phyloP scores from a whole-genome alignment of 2,329 filamentous ascomycete species.

The Acrodontium crateriforme region DNA sequence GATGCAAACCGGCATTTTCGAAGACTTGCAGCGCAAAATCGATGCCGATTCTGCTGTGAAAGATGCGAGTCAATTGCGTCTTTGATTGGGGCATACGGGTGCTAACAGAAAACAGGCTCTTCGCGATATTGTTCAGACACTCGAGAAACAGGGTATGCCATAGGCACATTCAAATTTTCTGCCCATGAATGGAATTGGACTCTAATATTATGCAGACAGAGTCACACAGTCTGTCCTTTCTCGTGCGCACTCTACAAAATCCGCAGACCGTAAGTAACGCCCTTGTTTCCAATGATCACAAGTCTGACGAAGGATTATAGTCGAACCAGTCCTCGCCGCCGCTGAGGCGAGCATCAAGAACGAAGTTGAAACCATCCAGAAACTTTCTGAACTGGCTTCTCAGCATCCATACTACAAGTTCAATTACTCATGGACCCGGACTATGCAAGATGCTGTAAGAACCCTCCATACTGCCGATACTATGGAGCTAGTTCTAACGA shows the following conservation, averaged over 20 bases:
- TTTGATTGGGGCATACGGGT: conserved; percentile 1
- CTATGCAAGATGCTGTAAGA: conserved; percentile 65
- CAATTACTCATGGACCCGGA: conserved; percentile 73
- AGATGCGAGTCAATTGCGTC: conserved; percentile 38
- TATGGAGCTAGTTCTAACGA: not conserved
- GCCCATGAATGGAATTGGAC: conserved; percentile 5
- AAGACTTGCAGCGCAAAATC: conserved; percentile 73
- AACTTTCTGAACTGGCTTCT: conserved; percentile 60
- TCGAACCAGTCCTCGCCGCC: conserved; percentile 53
- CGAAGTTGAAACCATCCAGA: conserved; percentile 55
- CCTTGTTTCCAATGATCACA: not conserved
- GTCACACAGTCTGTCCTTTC: conserved; percentile 73
- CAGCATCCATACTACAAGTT: conserved; percentile 97
- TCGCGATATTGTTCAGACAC: conserved; percentile 61
- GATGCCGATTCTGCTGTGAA: conserved; percentile 73
- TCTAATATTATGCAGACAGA: conserved; percentile 39
- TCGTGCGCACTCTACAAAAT: conserved; percentile 75
- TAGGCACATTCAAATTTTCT: too few species aligned
- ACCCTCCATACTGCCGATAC: conserved; percentile 28
- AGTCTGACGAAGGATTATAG: conserved; percentile 28
- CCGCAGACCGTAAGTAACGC: conserved; percentile 41
- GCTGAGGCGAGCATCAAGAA: conserved; percentile 57
- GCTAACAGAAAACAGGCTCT: conserved; percentile 44
- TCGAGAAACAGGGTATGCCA: conserved; percentile 63
- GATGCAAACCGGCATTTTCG: too few species aligned